Conservation (phyloP, 768 basidiomycete genomes). For the Leucosporidium scottii region DNA sequence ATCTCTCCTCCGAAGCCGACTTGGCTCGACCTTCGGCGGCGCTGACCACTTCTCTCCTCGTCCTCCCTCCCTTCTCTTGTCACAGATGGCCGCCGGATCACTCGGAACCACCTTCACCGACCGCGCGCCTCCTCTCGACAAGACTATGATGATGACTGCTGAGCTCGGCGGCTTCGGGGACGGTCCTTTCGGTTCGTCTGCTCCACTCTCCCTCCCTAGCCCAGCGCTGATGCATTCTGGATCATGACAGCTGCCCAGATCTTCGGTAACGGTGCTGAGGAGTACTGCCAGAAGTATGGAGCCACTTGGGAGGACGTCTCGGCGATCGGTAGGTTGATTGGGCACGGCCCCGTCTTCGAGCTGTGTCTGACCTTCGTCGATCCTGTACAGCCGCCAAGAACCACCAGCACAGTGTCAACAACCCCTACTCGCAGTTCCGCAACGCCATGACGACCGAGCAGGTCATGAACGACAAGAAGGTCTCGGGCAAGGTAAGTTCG, state of each 20-base stretch:
- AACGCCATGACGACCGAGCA: constrained; percentile 60
- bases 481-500: constrained; percentile 19
- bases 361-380: not conserved
- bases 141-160: constrained; percentile 22
- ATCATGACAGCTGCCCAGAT: constrained; percentile 57
- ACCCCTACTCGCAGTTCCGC: constrained; percentile 80
- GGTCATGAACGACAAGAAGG: constrained; percentile 25
- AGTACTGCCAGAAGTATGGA: constrained; percentile 70
- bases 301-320: constrained; percentile 62
- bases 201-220: not conserved
- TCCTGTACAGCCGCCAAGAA: constrained; percentile 54
- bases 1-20: not conserved
- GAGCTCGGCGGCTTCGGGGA: constrained; percentile 20
- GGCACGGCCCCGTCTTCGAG: too few relatives aligned
- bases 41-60: not conserved
- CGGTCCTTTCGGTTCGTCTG: constrained; percentile 25
- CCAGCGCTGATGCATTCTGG: not conserved
- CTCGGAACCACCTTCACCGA: constrained; percentile 25
- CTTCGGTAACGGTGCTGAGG: constrained; percentile 64
- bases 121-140: constrained; percentile 26
- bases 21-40: not conserved
- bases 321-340: constrained; percentile 47
- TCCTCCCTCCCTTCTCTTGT: not conserved
- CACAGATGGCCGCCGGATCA: constrained; percentile 35
- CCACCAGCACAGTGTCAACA: constrained; percentile 70